Conservation (phyloP, 2,329 filamentous ascomycete genomes). For the Exophiala phaeomuriformis region DNA sequence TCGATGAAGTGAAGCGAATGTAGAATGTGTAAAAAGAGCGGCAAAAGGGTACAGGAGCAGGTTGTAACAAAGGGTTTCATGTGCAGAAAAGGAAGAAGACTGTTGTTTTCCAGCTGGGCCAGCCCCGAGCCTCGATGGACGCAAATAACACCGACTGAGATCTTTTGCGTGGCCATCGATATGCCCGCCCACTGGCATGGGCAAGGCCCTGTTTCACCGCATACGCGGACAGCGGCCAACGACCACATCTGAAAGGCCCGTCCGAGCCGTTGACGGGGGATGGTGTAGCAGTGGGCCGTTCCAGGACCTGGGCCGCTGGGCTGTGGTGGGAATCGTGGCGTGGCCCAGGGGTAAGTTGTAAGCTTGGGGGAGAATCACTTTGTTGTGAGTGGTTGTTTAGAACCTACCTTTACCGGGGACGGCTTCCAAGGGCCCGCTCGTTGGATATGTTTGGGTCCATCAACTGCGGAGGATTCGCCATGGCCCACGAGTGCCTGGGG, state of each 20-base stretch:
- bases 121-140: constrained; percentile 3
- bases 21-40: constrained; percentile 5
- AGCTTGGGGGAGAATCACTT: not conserved
- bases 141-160: constrained; percentile 5
- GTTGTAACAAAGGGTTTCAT: constrained; percentile 7
- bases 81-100: constrained; percentile 8
- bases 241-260: constrained; percentile 6
- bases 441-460: not conserved
- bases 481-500: not conserved
- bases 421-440: not conserved
- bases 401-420: not conserved
- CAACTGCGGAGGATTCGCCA: constrained; percentile 5
- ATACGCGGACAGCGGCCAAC: not conserved
- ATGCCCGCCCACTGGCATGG: not conserved
- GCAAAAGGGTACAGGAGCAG: not conserved
- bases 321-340: constrained; percentile 10
- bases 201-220: constrained; percentile 15
- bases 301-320: not conserved
- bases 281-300: not conserved
- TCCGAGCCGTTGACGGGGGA: constrained; percentile 3
- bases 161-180: not conserved
- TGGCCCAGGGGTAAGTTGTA: not conserved
- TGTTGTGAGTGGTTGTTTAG: not conserved
- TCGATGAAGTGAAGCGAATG: constrained; percentile 6
- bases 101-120: constrained; percentile 16